These are phyloP conservation scores for Terfezia boudieri DNA, from an alignment of 495 filamentous ascomycete species.

Conservation along the genomic window DNA sequence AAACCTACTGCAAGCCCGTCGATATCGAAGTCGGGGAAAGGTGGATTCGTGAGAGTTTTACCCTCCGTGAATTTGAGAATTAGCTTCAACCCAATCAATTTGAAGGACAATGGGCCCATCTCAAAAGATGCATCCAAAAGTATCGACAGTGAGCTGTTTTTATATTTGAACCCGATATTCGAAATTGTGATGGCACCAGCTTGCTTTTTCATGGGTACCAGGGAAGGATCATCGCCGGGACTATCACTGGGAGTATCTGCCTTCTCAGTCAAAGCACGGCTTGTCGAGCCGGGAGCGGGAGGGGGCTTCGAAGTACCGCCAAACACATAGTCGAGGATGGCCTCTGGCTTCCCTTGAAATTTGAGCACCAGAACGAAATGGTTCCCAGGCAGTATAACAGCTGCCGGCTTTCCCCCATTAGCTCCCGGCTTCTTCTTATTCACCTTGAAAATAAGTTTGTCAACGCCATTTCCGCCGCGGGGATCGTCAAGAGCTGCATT, in stretches of 20 bases:
- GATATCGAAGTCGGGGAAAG: conserved; percentile 10
- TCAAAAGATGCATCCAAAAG: conserved; percentile 20
- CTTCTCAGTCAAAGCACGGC: not conserved
- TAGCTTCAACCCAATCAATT: conserved; percentile 22
- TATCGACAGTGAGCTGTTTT: conserved; percentile 14
- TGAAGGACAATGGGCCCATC: conserved; percentile 23
- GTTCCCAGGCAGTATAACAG: conserved; percentile 14
- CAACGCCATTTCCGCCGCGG: not conserved
- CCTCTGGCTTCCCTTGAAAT: conserved; percentile 3
- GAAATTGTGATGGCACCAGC: conserved; percentile 14
- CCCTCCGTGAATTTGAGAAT: conserved; percentile 1
- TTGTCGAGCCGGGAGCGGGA: not conserved
- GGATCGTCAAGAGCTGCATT: not conserved
- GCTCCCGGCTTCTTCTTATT: not conserved
- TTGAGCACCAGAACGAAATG: conserved; percentile 19
- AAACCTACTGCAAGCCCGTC: conserved; percentile 22
- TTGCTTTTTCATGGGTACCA: conserved; percentile 14
- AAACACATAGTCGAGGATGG: conserved; percentile 20
- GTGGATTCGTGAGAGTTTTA: conserved; percentile 2
- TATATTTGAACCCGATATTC: conserved; percentile 22
- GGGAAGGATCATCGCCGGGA: conserved; percentile 1
- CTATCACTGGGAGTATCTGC: not conserved
- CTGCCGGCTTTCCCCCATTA: not conserved
- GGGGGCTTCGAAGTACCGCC: not conserved
- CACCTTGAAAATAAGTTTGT: conserved; percentile 1